Evolutionary conservation across 306 rosid genomes (phyloP).

Genomic region (Chamaecrista fasciculata): DNA sequence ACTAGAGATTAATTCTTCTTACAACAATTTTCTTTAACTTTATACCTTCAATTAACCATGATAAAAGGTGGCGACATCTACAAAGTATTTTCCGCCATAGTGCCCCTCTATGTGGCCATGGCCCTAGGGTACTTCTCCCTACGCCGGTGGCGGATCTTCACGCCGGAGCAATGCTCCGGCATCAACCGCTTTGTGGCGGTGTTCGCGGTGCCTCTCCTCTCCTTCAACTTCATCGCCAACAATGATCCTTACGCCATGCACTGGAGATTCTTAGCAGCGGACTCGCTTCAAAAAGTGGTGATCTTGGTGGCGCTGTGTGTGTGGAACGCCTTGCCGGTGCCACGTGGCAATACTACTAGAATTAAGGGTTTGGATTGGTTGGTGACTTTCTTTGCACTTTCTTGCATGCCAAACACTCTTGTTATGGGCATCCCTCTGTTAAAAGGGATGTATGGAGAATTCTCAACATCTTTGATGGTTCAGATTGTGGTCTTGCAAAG

Average conservation of each 20-base stretch:
- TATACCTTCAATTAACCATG: conserved; percentile 38
- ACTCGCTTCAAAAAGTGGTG: conserved; percentile 70
- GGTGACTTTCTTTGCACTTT: conserved; percentile 80
- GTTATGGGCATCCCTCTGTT: conserved; percentile 84
- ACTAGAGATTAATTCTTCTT: too few relatives aligned
- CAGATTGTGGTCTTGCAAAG: conserved; percentile 86
- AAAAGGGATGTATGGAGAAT: conserved; percentile 82
- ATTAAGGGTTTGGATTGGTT: conserved; percentile 68
- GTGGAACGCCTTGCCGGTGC: conserved; percentile 70
- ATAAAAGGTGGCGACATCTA: conserved; percentile 74
- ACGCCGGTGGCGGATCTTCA: conserved; percentile 84
- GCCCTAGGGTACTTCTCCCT: conserved; percentile 77
- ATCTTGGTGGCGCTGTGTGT: conserved; percentile 62
- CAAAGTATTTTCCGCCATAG: conserved; percentile 71
- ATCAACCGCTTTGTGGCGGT: conserved; percentile 84
- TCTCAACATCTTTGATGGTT: conserved; percentile 68
- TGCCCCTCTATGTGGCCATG: conserved; percentile 85
- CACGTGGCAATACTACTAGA: too few relatives aligned
- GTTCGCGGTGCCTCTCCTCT: conserved; percentile 78
- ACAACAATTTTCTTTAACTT: too few relatives aligned
- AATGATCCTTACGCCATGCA: conserved; percentile 79
- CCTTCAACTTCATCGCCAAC: conserved; percentile 80
- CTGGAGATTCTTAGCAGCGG: conserved; percentile 80
- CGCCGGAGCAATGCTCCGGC: conserved; percentile 84
- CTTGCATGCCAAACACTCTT: conserved; percentile 85